A percentile compares a stretch with the other conserved stretches of the same genome.
Evolutionary conservation across 2,329 filamentous ascomycete species (phyloP).

Genomic region (Purpureocillium lavendulum): DNA sequence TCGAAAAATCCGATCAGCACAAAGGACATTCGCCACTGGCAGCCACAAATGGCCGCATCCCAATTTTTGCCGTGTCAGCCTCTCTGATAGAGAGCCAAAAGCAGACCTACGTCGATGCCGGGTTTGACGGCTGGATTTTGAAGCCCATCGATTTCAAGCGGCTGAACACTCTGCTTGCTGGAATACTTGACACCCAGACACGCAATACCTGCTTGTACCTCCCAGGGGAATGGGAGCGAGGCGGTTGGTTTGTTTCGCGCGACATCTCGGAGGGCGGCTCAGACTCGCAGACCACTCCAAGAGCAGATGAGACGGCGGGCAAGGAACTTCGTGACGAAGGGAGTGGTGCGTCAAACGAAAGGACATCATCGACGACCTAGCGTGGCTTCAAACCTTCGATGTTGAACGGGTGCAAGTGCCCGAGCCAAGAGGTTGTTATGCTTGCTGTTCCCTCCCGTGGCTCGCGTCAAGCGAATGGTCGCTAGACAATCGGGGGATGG

Average conservation of each 20-base stretch:
- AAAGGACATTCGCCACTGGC: constrained; percentile 50
- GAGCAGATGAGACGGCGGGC: constrained; percentile 9
- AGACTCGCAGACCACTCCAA: constrained; percentile 18
- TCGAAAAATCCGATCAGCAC: constrained; percentile 47
- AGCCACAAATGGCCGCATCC: constrained; percentile 54
- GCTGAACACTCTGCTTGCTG: constrained; percentile 58
- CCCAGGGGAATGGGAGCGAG: constrained; percentile 71
- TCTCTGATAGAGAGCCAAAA: constrained; percentile 65
- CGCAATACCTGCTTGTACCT: constrained; percentile 59
- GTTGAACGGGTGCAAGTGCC: too few relatives aligned
- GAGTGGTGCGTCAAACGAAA: not conserved
- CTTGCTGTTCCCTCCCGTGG: too few relatives aligned
- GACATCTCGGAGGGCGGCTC: constrained; percentile 5
- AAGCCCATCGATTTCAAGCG: constrained; percentile 81
- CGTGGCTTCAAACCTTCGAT: too few relatives aligned
- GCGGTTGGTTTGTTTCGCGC: constrained; percentile 63
- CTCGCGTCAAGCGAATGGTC: too few relatives aligned
- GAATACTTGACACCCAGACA: constrained; percentile 53
- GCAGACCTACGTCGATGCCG: constrained; percentile 62
- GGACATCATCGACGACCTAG: not conserved
- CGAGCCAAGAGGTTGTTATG: too few relatives aligned
- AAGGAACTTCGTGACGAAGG: not conserved
- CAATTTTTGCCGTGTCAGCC: constrained; percentile 82
- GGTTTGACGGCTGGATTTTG: constrained; percentile 86
- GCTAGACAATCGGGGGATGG: too few relatives aligned